Percentiles rank a stretch among this genome's conserved stretches.
These are phyloP conservation scores for Medicago ruthenica DNA, from an alignment of 306 rosid species.

Conservation along the genomic window DNA sequence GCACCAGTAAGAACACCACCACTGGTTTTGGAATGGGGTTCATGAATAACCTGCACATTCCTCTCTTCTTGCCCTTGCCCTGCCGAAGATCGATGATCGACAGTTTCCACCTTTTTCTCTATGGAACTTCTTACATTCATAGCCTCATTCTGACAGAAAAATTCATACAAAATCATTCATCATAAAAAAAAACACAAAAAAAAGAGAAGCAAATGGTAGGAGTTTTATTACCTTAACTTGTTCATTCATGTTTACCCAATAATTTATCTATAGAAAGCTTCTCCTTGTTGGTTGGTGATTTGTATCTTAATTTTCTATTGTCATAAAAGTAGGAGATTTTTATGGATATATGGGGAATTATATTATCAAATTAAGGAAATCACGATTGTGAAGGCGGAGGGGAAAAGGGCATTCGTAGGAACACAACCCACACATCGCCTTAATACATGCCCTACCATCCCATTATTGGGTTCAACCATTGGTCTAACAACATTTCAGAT, in stretches of 20 bases:
- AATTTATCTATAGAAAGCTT: constrained; percentile 14
- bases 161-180: background rate
- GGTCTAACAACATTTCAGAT: background rate
- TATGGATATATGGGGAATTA: constrained; percentile 9
- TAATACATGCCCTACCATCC: background rate
- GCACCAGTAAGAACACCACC: constrained; percentile 65
- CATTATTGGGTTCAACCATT: background rate
- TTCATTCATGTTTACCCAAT: constrained; percentile 52
- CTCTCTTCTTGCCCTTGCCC: constrained; percentile 55
- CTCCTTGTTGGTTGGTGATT: background rate
- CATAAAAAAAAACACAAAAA: background rate
- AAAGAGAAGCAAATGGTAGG: background rate
- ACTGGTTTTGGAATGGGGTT: constrained; percentile 53
- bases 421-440: constrained; percentile 13
- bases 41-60: constrained; percentile 63
- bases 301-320: constrained; percentile 17
- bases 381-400: constrained; percentile 36
- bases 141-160: constrained; percentile 44
- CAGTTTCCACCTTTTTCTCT: constrained; percentile 62
- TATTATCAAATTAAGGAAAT: constrained; percentile 30
- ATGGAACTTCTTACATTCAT: constrained; percentile 27
- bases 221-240: constrained; percentile 53
- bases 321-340: background rate
- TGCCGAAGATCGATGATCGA: constrained; percentile 56
- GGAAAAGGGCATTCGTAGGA: constrained; percentile 28